Evolutionary conservation across 176 grass and related monocot genomes (phyloP).

Genomic region (Thinopyrum elongatum): DNA sequence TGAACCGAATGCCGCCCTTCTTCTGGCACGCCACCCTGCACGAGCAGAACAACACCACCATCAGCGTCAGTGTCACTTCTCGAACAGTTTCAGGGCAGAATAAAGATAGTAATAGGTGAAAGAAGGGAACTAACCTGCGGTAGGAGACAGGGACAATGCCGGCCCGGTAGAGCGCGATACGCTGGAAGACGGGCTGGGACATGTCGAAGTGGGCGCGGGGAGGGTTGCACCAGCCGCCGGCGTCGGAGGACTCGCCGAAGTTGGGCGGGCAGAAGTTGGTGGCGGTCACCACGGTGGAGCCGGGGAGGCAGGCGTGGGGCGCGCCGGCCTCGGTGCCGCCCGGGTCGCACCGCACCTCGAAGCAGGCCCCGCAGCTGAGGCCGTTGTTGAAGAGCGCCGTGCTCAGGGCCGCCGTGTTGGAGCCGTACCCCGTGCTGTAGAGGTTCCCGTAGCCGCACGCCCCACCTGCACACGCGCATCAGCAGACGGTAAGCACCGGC

Average conservation of each 20-base stretch:
- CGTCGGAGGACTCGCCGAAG: constrained; percentile 61
- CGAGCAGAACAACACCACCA: accelerated
- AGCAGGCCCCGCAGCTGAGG: constrained; percentile 82
- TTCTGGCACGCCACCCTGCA: constrained; percentile 68
- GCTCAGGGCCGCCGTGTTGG: constrained; percentile 90
- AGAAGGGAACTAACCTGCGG: constrained; percentile 33
- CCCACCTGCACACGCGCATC: constrained; percentile 34
- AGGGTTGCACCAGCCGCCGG: constrained; percentile 94
- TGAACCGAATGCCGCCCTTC: constrained; percentile 87
- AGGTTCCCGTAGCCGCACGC: constrained; percentile 95
- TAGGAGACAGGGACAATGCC: constrained; percentile 88
- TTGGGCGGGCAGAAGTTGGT: constrained; percentile 98
- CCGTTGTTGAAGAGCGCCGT: constrained; percentile 92
- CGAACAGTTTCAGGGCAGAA: neutral
- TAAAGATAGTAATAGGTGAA: accelerated
- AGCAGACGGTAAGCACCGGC: neutral
- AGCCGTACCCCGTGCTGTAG: constrained; percentile 91
- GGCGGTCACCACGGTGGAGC: constrained; percentile 75
- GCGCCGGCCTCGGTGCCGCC: constrained; percentile 33
- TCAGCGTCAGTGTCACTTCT: neutral
- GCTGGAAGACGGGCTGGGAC: constrained; percentile 80
- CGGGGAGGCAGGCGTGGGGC: constrained; percentile 57
- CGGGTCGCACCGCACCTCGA: constrained; percentile 65
- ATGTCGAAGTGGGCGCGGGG: constrained; percentile 84
- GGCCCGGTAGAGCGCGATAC: constrained; percentile 75